phyloP scores from a whole-genome alignment of 306 rosid species.

The Canavalia gladiata region DNA sequence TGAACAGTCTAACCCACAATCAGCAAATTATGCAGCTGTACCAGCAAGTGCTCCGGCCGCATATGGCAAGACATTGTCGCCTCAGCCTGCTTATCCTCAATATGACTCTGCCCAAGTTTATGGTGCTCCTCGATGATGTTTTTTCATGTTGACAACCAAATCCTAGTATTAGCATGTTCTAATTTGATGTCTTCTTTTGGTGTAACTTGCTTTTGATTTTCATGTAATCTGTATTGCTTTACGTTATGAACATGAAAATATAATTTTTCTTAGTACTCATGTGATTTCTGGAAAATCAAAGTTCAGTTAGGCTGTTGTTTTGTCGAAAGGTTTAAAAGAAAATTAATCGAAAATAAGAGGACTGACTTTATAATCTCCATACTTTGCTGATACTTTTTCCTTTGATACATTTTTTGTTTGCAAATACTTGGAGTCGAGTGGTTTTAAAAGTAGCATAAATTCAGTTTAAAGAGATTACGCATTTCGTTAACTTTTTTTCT shows the following conservation, averaged over 20 bases:
- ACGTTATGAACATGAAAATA: conserved; percentile 33
- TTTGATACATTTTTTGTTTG: too few relatives aligned
- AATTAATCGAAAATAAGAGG: background rate
- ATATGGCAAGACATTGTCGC: conserved; percentile 81
- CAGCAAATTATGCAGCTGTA: conserved; percentile 72
- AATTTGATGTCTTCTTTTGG: conserved; percentile 25
- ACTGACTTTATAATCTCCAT: background rate
- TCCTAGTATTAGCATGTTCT: conserved; percentile 44
- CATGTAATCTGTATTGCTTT: conserved; percentile 47
- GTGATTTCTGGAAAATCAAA: background rate
- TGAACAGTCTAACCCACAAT: conserved; percentile 73
- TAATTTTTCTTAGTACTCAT: background rate
- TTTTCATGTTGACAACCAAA: background rate
- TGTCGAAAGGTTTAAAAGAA: background rate
- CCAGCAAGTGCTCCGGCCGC: conserved; percentile 68
- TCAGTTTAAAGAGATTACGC: background rate
- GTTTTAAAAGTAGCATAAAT: background rate
- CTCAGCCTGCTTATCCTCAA: conserved; percentile 91
- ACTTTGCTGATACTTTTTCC: background rate
- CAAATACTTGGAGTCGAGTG: too few relatives aligned
- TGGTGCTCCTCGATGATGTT: conserved; percentile 70
- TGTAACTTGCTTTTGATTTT: conserved; percentile 46
- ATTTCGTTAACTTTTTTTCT: too few relatives aligned
- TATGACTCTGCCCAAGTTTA: conserved; percentile 87
- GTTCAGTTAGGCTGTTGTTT: background rate